Conservation (phyloP, 208 protist genomes). For the Trypanosoma lewisi region DNA sequence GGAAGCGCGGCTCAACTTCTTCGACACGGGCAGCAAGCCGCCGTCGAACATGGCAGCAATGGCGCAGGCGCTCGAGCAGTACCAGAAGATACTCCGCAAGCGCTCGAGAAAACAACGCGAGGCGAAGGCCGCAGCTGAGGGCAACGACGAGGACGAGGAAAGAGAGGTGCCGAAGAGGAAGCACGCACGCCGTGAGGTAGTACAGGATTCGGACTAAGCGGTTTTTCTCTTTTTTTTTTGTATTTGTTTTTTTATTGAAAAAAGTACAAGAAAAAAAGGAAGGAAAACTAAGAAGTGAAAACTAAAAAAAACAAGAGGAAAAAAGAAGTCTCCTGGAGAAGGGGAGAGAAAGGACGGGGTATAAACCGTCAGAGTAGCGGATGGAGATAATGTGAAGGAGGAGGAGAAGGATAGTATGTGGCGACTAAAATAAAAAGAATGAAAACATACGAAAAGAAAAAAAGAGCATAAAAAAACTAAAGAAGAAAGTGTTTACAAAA, state of each 20-base stretch:
- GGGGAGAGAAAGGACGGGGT: conserved; percentile 7
- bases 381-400: too few species aligned
- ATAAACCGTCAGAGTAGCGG: conserved; percentile 1
- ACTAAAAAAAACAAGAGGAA: conserved; percentile 25
- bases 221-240: conserved; percentile 15
- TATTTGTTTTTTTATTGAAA: background rate
- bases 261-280: conserved; percentile 18
- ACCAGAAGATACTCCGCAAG: conserved; percentile 74
- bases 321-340: conserved; percentile 2
- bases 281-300: conserved; percentile 3
- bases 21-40: conserved; percentile 95
- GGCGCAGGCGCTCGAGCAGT: conserved; percentile 93
- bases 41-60: conserved; percentile 96
- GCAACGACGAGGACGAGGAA: conserved; percentile 31
- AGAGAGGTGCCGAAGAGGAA: conserved; percentile 51
- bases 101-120: conserved; percentile 42
- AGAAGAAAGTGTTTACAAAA: too few species aligned
- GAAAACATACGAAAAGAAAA: too few species aligned
- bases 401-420: too few species aligned
- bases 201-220: conserved; percentile 56
- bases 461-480: too few species aligned
- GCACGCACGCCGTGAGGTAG: conserved; percentile 54
- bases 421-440: too few species aligned
- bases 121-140: conserved; percentile 9
- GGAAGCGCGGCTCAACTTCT: conserved; percentile 97